Evolutionary conservation across 2,329 filamentous ascomycete species (phyloP).

Genomic region (Sarocladiaceae sp.): DNA sequence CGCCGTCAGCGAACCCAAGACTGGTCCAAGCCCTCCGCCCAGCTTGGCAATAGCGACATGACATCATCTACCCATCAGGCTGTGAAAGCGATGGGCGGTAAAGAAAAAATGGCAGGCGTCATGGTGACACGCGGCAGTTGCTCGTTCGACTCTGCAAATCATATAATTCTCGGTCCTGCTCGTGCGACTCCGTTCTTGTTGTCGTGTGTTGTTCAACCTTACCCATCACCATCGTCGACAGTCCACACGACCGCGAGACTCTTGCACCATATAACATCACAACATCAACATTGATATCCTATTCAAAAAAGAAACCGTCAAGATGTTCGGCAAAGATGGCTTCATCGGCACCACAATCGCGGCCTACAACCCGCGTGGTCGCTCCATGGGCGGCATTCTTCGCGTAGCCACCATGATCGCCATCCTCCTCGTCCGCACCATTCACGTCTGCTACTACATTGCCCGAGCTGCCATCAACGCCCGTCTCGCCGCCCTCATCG

Average conservation of each 20-base stretch:
- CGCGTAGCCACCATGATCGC: background rate
- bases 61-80: background rate
- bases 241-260: background rate
- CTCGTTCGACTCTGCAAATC: background rate
- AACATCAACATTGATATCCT: background rate
- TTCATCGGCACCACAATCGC: background rate
- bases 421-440: background rate
- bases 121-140: background rate
- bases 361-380: constrained; percentile 2
- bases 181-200: background rate
- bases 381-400: background rate
- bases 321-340: constrained; percentile 1
- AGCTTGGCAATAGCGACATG: constrained; percentile 4
- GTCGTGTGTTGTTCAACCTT: background rate
- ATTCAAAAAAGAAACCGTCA: background rate
- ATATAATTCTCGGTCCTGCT: background rate
- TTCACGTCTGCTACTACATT: constrained; percentile 2
- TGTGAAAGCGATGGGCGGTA: background rate
- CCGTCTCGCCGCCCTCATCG: background rate
- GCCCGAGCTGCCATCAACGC: background rate
- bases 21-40: background rate
- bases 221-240: background rate
- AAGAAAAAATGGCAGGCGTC: background rate
- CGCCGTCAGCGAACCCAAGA: background rate
- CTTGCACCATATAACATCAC: background rate